These are phyloP conservation scores for Holtermanniella nyarrowii DNA, from an alignment of 768 basidiomycete species.

Conservation along the genomic window DNA sequence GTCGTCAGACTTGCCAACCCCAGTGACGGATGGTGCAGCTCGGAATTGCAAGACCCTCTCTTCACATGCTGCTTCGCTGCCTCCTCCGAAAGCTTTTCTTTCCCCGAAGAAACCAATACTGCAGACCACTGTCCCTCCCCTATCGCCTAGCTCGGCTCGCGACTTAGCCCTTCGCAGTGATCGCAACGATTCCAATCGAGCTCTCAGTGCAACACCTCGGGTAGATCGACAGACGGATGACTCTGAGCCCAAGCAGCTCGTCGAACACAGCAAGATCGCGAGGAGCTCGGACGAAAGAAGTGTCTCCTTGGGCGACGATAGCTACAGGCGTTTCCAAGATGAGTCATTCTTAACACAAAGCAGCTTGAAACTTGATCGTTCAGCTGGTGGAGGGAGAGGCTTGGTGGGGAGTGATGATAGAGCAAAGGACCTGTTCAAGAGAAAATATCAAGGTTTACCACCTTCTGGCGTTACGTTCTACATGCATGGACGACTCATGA, in stretches of 20 bases:
- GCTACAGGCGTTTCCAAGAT: not conserved
- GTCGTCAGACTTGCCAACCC: too few species aligned
- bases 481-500: constrained; percentile 59
- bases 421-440: not conserved
- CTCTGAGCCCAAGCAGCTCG: not conserved
- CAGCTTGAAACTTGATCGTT: too few species aligned
- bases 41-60: too few species aligned
- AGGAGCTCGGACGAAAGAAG: not conserved
- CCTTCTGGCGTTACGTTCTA: constrained; percentile 48
- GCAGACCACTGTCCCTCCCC: too few species aligned
- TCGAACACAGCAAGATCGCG: not conserved
- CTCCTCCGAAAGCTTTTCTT: not conserved
- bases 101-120: not conserved
- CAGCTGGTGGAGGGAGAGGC: too few species aligned
- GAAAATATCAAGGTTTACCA: constrained; percentile 24
- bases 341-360: too few species aligned
- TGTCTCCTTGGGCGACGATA: not conserved
- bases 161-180: not conserved
- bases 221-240: too few species aligned
- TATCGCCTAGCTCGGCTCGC: too few species aligned
- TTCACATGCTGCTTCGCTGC: not conserved
- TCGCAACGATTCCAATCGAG: not conserved
- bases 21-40: too few species aligned
- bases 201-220: not conserved
- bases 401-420: too few species aligned